These are phyloP conservation scores for Globisporangium echinulatum DNA, from an alignment of 352 stramenopile species.

Conservation along the genomic window DNA sequence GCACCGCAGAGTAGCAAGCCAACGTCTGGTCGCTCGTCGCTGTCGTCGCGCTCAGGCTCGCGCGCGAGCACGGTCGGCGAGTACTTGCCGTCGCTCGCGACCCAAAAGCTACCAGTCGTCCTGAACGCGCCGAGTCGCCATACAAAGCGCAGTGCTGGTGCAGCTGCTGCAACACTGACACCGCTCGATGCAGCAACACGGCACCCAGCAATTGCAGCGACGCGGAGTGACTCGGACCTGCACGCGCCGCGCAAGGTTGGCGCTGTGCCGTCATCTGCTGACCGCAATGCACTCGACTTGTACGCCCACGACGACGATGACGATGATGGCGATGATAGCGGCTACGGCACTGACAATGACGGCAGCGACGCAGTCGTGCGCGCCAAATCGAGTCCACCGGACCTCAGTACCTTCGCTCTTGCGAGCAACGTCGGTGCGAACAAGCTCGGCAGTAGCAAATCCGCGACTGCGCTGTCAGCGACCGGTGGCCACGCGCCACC, in stretches of 20 bases:
- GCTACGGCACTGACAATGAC: conserved; percentile 16
- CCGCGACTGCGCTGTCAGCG: conserved; percentile 6
- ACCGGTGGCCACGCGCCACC: neutral
- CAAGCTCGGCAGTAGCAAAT: conserved; percentile 17
- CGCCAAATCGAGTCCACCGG: conserved; percentile 11
- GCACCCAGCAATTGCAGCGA: conserved; percentile 16
- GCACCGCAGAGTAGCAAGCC: conserved; percentile 6
- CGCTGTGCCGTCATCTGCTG: conserved; percentile 43
- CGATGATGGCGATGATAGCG: neutral
- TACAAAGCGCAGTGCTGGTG: too few relatives aligned
- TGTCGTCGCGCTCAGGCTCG: conserved; percentile 14
- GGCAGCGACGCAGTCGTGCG: conserved; percentile 7
- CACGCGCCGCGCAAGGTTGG: conserved; percentile 37
- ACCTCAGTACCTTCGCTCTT: conserved; percentile 7
- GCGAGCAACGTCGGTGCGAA: neutral
- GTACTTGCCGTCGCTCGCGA: conserved; percentile 30
- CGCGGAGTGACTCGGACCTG: conserved; percentile 56
- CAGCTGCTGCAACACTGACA: too few relatives aligned
- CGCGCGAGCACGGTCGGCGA: conserved; percentile 17
- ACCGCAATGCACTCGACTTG: conserved; percentile 50
- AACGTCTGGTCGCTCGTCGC: conserved; percentile 12
- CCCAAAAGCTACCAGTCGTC: conserved; percentile 23
- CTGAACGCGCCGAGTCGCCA: conserved; percentile 5
- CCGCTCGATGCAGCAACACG: conserved; percentile 4
- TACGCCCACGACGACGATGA: conserved; percentile 24